phyloP scores from a whole-genome alignment of 208 protist genomes.

The Trichomonas gallinae region DNA sequence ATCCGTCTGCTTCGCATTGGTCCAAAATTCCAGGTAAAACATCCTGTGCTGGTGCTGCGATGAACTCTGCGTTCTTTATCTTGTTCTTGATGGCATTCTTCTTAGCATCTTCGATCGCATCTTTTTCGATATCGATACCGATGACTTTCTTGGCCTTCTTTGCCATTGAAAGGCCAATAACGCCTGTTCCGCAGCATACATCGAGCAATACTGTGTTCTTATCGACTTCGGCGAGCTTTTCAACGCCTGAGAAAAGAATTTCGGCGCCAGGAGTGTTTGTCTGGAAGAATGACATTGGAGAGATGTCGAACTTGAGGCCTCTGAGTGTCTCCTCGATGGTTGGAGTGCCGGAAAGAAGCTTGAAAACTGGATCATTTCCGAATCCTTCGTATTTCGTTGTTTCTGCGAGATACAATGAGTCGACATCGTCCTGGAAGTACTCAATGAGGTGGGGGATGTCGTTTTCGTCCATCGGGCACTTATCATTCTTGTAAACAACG shows the following conservation, averaged over 20 bases:
- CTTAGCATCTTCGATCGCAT: conserved; percentile 34
- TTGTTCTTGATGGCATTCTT: conserved; percentile 32
- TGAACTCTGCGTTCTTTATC: conserved; percentile 30
- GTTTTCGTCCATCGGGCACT: neutral
- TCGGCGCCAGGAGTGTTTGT: conserved; percentile 28
- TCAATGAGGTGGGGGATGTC: neutral
- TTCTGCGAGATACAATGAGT: neutral
- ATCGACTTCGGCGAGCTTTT: neutral
- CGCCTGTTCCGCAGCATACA: conserved; percentile 41
- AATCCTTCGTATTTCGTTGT: neutral
- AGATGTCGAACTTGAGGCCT: conserved; percentile 24
- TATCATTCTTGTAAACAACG: neutral
- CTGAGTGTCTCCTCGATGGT: conserved; percentile 8
- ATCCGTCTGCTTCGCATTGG: neutral
- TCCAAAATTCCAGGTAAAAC: neutral
- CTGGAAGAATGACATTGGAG: conserved; percentile 31
- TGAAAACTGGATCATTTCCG: neutral
- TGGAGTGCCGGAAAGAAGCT: neutral
- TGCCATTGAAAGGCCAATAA: conserved; percentile 34
- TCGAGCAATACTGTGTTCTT: conserved; percentile 30
- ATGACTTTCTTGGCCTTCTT: conserved; percentile 17
- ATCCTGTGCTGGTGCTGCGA: conserved; percentile 33
- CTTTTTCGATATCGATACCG: conserved; percentile 33
- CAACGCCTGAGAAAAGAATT: conserved; percentile 15
- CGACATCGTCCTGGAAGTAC: neutral